Evolutionary conservation across 2,329 filamentous ascomycete species (phyloP).

Genomic region (Aspergillus floridensis): DNA sequence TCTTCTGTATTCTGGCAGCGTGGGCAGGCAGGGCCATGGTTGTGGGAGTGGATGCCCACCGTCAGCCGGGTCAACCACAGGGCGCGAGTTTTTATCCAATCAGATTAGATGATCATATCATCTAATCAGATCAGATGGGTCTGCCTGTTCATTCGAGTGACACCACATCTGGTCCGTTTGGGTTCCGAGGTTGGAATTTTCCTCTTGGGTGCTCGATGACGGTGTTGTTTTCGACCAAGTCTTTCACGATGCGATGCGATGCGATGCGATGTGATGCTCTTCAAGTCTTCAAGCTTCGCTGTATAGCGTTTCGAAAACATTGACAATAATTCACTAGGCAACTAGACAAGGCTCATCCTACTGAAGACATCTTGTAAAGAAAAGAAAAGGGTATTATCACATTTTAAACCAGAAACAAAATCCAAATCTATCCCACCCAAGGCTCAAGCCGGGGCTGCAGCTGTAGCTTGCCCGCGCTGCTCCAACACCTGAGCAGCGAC

Average conservation of each 20-base stretch:
- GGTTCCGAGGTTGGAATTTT: not conserved
- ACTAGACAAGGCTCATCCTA: too few species aligned
- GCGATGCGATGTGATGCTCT: too few species aligned
- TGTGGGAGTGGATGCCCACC: too few species aligned
- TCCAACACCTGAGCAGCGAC: conserved; percentile 41
- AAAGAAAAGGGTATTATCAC: not conserved
- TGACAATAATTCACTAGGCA: too few species aligned
- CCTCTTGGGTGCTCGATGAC: too few species aligned
- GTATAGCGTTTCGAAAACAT: too few species aligned
- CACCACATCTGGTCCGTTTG: conserved; percentile 1
- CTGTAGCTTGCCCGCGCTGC: conserved; percentile 29
- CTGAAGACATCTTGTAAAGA: too few species aligned
- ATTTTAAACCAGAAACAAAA: not conserved
- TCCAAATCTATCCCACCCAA: not conserved
- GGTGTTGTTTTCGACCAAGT: too few species aligned
- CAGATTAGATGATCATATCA: conserved; percentile 31
- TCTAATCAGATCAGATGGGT: conserved; percentile 22
- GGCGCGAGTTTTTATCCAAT: conserved; percentile 7
- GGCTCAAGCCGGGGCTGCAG: not conserved
- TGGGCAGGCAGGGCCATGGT: too few species aligned
- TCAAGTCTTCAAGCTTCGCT: too few species aligned
- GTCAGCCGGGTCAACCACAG: not conserved
- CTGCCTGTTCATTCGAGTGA: not conserved
- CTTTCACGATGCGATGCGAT: too few species aligned
- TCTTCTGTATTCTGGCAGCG: too few species aligned